Conservation (phyloP, 1,284 basidiomycete species). For the Stygiomarasmius scandens region DNA sequence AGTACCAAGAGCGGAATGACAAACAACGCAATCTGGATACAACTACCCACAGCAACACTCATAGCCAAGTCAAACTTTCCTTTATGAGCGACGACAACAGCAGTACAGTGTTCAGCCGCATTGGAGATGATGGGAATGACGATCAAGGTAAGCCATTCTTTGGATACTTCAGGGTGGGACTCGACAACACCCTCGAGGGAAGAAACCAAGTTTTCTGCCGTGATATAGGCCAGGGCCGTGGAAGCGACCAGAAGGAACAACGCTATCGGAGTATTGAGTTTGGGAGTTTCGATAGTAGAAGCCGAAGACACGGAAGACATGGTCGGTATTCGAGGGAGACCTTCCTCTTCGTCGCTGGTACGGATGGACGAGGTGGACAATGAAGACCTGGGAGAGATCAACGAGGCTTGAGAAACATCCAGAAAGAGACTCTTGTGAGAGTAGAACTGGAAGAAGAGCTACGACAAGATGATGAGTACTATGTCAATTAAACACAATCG, state of each 20-base stretch:
- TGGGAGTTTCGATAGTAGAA: slow-evolving; percentile 40
- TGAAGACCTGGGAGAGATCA: slow-evolving; percentile 21
- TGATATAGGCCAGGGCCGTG: slow-evolving; percentile 53
- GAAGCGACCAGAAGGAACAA: slow-evolving; percentile 38
- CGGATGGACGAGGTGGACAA: slow-evolving; percentile 21
- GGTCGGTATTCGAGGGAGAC: slow-evolving; percentile 31
- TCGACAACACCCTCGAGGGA: slow-evolving; percentile 40
- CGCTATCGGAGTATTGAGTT: slow-evolving; percentile 47
- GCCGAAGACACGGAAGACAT: slow-evolving; percentile 20
- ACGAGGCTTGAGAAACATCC: slow-evolving; percentile 38
- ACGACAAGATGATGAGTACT: no score
- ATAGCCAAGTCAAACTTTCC: slow-evolving; percentile 56
- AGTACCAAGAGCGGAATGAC: slow-evolving; percentile 62
- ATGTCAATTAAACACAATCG: not conserved
- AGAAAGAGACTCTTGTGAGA: slow-evolving; percentile 63
- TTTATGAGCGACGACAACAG: slow-evolving; percentile 67
- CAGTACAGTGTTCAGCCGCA: slow-evolving; percentile 68
- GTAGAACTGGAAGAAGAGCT: slow-evolving; percentile 61
- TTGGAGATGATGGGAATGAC: slow-evolving; percentile 70
- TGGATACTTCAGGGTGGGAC: slow-evolving; percentile 46
- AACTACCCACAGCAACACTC: slow-evolving; percentile 66
- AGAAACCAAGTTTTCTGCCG: slow-evolving; percentile 63
- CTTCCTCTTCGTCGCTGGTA: slow-evolving; percentile 24
- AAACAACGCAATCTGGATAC: slow-evolving; percentile 71
- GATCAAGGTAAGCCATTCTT: slow-evolving; percentile 69